phyloP scores from a whole-genome alignment of 2,329 filamentous ascomycete species.

The Amauroascus niger region DNA sequence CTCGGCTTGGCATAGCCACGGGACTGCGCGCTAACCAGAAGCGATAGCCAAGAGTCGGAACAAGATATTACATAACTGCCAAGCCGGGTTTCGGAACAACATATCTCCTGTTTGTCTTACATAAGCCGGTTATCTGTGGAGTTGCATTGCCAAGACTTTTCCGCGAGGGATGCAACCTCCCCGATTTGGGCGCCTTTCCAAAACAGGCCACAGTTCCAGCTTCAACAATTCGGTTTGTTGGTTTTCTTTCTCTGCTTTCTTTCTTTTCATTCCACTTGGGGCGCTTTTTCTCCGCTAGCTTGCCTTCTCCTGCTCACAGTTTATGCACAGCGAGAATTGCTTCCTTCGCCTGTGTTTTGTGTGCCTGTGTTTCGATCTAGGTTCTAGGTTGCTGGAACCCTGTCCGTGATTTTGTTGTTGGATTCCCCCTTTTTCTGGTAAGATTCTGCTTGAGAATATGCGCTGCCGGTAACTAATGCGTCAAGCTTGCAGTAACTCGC shows the following conservation, averaged over 20 bases:
- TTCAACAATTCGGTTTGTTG: too few relatives aligned
- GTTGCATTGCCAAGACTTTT: constrained; percentile 10
- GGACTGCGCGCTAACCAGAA: background rate
- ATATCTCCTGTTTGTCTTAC: background rate
- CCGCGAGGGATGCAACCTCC: background rate
- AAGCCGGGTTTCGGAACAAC: too few relatives aligned
- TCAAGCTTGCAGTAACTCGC: background rate
- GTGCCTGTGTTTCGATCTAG: background rate
- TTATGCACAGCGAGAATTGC: too few relatives aligned
- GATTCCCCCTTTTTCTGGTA: background rate
- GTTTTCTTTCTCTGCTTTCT: background rate
- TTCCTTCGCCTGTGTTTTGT: background rate
- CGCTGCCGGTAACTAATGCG: background rate
- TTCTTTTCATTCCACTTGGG: too few relatives aligned
- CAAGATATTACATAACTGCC: too few relatives aligned
- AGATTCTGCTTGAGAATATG: background rate
- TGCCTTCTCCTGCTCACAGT: too few relatives aligned
- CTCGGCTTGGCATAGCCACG: background rate
- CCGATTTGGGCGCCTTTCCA: background rate
- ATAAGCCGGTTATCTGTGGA: background rate
- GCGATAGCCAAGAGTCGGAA: too few relatives aligned
- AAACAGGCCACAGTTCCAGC: constrained; percentile 10
- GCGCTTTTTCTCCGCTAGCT: too few relatives aligned
- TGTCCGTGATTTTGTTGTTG: background rate
- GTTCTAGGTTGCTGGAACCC: too few relatives aligned